Evolutionary conservation across 2,329 filamentous ascomycete species (phyloP).

Genomic region (Calonectria pseudoreteaudii): DNA sequence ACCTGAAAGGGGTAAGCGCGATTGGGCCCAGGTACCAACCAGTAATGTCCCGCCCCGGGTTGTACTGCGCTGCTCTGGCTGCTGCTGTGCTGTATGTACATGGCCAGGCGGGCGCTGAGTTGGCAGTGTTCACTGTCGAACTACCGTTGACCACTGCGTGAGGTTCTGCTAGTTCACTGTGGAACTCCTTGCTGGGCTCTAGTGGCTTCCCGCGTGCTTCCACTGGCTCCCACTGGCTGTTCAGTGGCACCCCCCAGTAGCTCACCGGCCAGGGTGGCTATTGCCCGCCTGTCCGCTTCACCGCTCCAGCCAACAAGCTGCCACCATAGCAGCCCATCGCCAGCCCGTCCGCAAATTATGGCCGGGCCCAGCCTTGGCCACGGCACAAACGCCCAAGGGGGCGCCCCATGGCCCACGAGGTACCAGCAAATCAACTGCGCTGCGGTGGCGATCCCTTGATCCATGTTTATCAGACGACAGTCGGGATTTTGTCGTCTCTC

Average conservation of each 20-base stretch:
- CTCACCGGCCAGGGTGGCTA: conserved; percentile 20
- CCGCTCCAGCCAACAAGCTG: conserved; percentile 31
- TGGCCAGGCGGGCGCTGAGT: conserved; percentile 1
- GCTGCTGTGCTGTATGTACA: neutral
- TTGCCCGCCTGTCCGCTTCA: conserved; percentile 23
- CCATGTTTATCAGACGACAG: conserved; percentile 42
- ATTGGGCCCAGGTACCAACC: conserved; percentile 38
- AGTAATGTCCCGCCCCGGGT: neutral
- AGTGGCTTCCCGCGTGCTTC: conserved; percentile 15
- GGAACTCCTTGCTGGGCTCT: conserved; percentile 17
- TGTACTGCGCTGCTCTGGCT: neutral
- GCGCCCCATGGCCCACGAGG: neutral
- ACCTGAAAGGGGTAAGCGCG: conserved; percentile 51
- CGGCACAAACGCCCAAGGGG: conserved; percentile 9
- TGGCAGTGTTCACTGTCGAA: conserved; percentile 7
- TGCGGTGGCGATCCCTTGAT: conserved; percentile 37
- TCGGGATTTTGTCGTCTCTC: conserved; percentile 26
- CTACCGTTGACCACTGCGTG: conserved; percentile 2
- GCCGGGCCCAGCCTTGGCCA: conserved; percentile 16
- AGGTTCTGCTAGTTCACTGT: neutral
- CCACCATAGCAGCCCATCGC: conserved; percentile 9
- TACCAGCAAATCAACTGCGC: neutral
- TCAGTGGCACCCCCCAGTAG: neutral
- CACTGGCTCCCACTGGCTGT: conserved; percentile 11
- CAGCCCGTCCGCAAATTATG: conserved; percentile 27